Evolutionary conservation across 371 early-diverging fungal genomes (phyloP), one percentile per base, ranked within the genome.

Genomic region (Mucor sp.): DNA sequence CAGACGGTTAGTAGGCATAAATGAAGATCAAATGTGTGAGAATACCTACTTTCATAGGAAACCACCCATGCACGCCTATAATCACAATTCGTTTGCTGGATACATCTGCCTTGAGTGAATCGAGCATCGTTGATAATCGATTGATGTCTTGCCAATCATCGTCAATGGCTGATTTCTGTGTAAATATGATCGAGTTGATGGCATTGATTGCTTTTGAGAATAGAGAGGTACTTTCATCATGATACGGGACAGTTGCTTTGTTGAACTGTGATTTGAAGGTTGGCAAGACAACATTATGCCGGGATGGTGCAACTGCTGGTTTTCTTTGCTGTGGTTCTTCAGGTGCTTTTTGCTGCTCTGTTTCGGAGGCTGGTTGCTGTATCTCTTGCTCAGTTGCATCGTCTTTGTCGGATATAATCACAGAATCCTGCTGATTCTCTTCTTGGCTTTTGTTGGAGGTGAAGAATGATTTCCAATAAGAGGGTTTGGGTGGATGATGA

Each of bases 11-110:
- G 9, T 9, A 47, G 9, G 47, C 47, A 47, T 47, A 21, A 19
- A 47, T 47, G 14, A 12, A 53, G 23, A 14, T 5, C 4, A 27
- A 14, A 3, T 27, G 5, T 53, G 6, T 53, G 15, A 12, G 5
- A 21, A 44, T 2, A 6, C 28, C 3, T 73, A 81, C 65, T 74
- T 78, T 81, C 68, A 72, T 76, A 3, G 96, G 96, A 73, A 93
- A 95, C 96, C 96, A 96, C 0, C 96, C 97, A 66, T 96, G 97
- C 2, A 96, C 83, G 9, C 94, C 94, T 30, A 93, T 68, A 12
- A 93, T 78, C 0, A 81, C 89, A 17, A 92, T 70, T n/a, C 62
- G 41, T 28, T 65, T 69, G 23, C 39, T 61, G 6, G 32, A 58
- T 2, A 57, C 25, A 32, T 61, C 28, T 25, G 60, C 39, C 35